These are phyloP conservation scores for Lactarius indigo DNA, from an alignment of 768 basidiomycete species.

Conservation along the genomic window DNA sequence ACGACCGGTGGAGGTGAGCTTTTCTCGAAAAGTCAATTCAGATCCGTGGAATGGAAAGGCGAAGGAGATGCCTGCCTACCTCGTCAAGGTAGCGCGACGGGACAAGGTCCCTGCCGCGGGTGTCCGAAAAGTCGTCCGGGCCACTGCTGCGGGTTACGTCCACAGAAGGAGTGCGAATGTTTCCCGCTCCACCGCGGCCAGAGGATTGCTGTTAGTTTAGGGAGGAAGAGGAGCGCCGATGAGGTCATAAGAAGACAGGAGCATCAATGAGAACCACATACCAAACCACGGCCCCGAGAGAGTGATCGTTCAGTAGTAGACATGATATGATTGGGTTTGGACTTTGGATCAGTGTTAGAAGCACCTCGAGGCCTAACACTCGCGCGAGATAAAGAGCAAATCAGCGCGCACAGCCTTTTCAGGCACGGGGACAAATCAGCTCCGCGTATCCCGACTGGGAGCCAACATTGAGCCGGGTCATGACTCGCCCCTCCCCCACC, in stretches of 20 bases:
- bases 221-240: neutral
- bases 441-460: neutral
- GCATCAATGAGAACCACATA: neutral
- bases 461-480: neutral
- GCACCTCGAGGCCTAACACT: neutral
- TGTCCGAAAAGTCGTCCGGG: slow-evolving; percentile 52
- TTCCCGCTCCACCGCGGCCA: slow-evolving; percentile 68
- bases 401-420: neutral
- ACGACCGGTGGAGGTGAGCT: slow-evolving; percentile 61
- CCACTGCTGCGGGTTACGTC: slow-evolving; percentile 33
- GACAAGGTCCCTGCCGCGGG: slow-evolving; percentile 59
- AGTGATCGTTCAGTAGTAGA: slow-evolving; percentile 3
- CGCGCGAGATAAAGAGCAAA: slow-evolving; percentile 7
- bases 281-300: slow-evolving; percentile 12
- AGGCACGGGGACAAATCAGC: neutral
- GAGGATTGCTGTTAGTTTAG: slow-evolving; percentile 43
- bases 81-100: slow-evolving; percentile 33
- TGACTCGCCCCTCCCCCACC: neutral
- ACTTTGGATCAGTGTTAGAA: neutral
- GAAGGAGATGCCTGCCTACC: slow-evolving; percentile 30
- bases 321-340: neutral
- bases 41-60: too few relatives aligned
- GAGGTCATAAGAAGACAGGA: neutral
- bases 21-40: neutral
- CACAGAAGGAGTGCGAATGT: slow-evolving; percentile 46